Percentiles rank a stretch among this genome's conserved stretches.
These are phyloP conservation scores for Cyphellophora attinorum DNA, from an alignment of 2,329 filamentous ascomycete genomes.

Conservation along the genomic window DNA sequence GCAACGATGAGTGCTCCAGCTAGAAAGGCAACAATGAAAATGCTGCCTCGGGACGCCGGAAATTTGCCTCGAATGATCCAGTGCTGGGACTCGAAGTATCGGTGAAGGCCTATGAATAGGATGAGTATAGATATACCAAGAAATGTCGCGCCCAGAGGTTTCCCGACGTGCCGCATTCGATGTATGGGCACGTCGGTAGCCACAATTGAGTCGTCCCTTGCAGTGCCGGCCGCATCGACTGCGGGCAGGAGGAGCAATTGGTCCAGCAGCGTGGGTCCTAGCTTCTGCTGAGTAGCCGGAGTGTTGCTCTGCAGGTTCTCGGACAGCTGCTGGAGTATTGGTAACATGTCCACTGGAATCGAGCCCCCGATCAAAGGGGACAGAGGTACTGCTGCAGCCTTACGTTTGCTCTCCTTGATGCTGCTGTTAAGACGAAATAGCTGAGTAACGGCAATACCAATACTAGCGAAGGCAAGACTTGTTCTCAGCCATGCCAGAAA, in stretches of 20 bases:
- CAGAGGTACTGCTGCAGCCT: constrained; percentile 7
- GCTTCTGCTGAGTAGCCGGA: constrained; percentile 3
- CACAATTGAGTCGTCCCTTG: constrained; percentile 5
- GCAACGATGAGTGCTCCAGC: constrained; percentile 48
- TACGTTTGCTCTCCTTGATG: constrained; percentile 10
- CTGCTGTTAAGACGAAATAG: constrained; percentile 55
- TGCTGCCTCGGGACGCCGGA: constrained; percentile 52
- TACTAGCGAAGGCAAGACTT: constrained; percentile 55
- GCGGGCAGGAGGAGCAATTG: constrained; percentile 17
- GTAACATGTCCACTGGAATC: constrained; percentile 16
- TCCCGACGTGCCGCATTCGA: constrained; percentile 43
- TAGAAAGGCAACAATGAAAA: constrained; percentile 48
- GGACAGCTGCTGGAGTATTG: constrained; percentile 17
- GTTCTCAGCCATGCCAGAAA: constrained; percentile 60
- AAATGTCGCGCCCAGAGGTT: constrained; percentile 56
- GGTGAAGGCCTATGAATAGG: constrained; percentile 52
- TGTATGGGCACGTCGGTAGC: constrained; percentile 19
- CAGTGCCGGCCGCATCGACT: constrained; percentile 12
- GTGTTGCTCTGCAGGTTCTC: constrained; percentile 1
- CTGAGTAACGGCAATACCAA: constrained; percentile 57
- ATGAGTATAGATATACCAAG: constrained; percentile 52
- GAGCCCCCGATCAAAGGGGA: constrained; percentile 16
- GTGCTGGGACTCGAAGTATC: constrained; percentile 58
- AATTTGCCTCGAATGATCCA: constrained; percentile 60
- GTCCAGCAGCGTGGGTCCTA: constrained; percentile 17